Percentiles rank a stretch among this genome's conserved stretches.
Evolutionary conservation across 208 protist species (phyloP).

Genomic region (Strigomonas galati): DNA sequence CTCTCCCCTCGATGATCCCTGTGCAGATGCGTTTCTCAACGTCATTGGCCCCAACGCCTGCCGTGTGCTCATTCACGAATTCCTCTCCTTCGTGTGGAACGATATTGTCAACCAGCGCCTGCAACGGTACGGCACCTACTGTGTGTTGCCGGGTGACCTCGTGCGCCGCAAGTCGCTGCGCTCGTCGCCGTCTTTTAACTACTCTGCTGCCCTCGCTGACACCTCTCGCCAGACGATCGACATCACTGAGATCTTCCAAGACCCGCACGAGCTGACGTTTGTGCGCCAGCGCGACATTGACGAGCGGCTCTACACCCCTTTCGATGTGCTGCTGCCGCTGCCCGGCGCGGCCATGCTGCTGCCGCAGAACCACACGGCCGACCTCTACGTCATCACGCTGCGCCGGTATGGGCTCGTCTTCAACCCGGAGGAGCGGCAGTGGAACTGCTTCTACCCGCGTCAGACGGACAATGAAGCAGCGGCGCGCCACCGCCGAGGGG

Average conservation of each 20-base stretch:
- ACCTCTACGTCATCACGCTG: conserved; percentile 81
- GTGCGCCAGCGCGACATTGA: conserved; percentile 52
- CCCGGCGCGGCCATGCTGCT: conserved; percentile 68
- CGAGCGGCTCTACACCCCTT: conserved; percentile 42
- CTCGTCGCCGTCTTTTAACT: background rate
- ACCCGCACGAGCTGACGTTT: conserved; percentile 22
- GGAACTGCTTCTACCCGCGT: conserved; percentile 62
- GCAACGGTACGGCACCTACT: conserved; percentile 82
- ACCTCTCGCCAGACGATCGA: conserved; percentile 20
- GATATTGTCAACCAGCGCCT: conserved; percentile 84
- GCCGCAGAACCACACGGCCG: conserved; percentile 83
- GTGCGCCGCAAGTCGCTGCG: conserved; percentile 29
- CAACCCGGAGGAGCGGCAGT: conserved; percentile 75
- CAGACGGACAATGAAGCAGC: background rate
- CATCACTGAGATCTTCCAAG: conserved; percentile 8
- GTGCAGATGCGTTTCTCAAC: conserved; percentile 76
- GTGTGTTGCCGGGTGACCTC: conserved; percentile 78
- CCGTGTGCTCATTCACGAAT: conserved; percentile 78
- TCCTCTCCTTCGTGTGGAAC: conserved; percentile 87
- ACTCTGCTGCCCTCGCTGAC: conserved; percentile 16
- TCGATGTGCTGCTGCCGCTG: conserved; percentile 77
- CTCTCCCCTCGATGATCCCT: conserved; percentile 45
- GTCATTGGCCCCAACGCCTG: conserved; percentile 71
- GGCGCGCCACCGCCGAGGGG: conserved; percentile 5
- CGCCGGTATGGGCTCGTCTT: conserved; percentile 74